Conservation (phyloP, 192 early-diverging fungal genomes). For the Rhizoclosmatium sp. region DNA sequence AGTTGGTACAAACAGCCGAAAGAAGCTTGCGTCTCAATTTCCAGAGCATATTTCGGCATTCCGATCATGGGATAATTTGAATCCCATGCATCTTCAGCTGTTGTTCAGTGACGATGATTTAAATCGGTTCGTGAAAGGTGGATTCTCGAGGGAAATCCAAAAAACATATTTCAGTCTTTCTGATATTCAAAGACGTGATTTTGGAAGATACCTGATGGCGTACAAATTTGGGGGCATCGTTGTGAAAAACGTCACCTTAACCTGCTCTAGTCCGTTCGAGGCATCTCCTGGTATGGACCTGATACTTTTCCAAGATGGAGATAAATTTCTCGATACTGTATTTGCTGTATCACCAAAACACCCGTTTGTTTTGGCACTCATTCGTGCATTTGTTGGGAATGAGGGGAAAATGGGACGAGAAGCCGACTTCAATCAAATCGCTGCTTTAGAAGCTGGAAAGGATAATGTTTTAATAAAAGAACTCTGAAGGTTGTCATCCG, state of each 20-base stretch:
- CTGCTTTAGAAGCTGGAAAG: no score
- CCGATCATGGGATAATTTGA: neutral
- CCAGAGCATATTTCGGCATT: conserved; percentile 1
- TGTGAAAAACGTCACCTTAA: neutral
- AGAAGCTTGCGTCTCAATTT: neutral
- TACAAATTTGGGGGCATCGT: conserved; percentile 15
- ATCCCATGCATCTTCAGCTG: neutral
- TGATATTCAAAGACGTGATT: neutral
- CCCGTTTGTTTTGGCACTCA: conserved; percentile 1
- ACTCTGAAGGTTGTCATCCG: no score
- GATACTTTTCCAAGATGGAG: neutral
- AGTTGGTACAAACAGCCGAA: neutral
- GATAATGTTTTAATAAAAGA: no score
- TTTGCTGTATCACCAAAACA: conserved; percentile 18
- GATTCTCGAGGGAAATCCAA: neutral
- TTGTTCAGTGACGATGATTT: conserved; percentile 1
- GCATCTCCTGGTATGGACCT: neutral
- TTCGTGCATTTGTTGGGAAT: neutral
- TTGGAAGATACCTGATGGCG: conserved; percentile 3
- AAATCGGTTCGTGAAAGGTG: conserved; percentile 6
- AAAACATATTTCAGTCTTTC: conserved; percentile 3
- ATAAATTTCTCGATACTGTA: neutral
- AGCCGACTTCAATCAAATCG: no score
- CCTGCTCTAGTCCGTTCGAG: neutral
- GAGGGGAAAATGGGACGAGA: no score